Evolutionary conservation across 108 stramenopile genomes (phyloP).

Genomic region (Asterionellopsis glacialis): DNA sequence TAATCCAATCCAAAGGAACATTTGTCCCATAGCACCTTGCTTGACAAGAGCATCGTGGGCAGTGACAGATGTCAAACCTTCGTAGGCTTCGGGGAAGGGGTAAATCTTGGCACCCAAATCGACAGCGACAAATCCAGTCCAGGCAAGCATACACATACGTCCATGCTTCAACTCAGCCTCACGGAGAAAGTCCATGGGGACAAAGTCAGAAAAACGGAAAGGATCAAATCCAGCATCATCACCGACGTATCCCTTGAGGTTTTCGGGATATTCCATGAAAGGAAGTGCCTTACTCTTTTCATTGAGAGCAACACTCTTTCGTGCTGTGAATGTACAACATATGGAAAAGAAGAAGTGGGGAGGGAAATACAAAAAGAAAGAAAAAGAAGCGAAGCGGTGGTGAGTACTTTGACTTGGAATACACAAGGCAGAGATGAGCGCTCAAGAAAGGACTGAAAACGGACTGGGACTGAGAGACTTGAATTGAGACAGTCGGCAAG

Average conservation of each 20-base stretch:
- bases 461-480: too few relatives aligned
- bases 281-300: slow-evolving; percentile 75
- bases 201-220: slow-evolving; percentile 82
- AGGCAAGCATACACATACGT: slow-evolving; percentile 92
- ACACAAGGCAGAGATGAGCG: too few relatives aligned
- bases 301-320: slow-evolving; percentile 5
- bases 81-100: slow-evolving; percentile 69
- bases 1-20: slow-evolving; percentile 68
- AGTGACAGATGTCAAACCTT: slow-evolving; percentile 68
- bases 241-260: slow-evolving; percentile 84
- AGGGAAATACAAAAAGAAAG: neutral
- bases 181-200: slow-evolving; percentile 90
- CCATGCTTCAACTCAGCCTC: slow-evolving; percentile 96
- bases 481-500: too few relatives aligned
- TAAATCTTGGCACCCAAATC: slow-evolving; percentile 76
- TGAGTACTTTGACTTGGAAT: too few relatives aligned
- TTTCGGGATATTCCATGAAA: slow-evolving; percentile 89
- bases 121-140: slow-evolving; percentile 84
- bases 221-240: slow-evolving; percentile 94
- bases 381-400: too few relatives aligned
- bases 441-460: too few relatives aligned
- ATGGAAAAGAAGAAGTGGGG: slow-evolving; percentile 1
- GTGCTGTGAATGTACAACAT: too few relatives aligned
- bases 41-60: slow-evolving; percentile 77
- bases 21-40: slow-evolving; percentile 84